Base-by-base conservation (phyloP, 2,329 filamentous ascomycete species). In the Purpureocillium takamizusanense region DNA sequence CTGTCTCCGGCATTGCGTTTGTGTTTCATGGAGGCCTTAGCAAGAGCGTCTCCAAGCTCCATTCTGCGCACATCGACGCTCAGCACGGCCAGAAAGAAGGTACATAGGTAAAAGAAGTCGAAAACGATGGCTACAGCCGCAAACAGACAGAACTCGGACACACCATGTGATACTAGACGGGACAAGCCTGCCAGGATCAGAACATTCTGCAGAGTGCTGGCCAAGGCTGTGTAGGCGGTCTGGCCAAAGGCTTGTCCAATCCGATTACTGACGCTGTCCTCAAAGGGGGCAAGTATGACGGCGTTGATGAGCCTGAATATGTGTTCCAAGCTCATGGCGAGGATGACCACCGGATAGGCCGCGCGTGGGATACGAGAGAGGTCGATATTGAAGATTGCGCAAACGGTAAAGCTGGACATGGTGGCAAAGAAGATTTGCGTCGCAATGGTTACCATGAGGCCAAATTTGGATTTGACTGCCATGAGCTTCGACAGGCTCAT, bases 241-340 rank as follows among this genome's bases (percentile, higher is more conserved):
- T 85, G 71, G 10, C 83, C 84, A 45, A 89, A 76, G 2, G 84
- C 85, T 44, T 83, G 73, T 1, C 82, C 80, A 31, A 90, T 82
- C 35, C 85, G 74, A 40, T 70, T 72, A 39, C 79, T 78, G 4
- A 82, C 83, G 42, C 70, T 76, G 55, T 82, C 74, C 46, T 85
- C 78, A 0, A 80, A 67, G 0, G 82, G 79, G 1, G 82, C 86
- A 39, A 80, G 67, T 27, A 89, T 78, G 30, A 89, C 81, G 7
- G 81, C 78, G 51, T 88, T 87, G 56, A 89, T 86, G 28, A 89
- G 65, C 14, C 83, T 72, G 51, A 88, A 83, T 45, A 86, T 83
- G 49, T 89, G 88, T 51, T 88, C 84, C 25, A 89, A 63, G 36
- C 85, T 86, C 62, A 87, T 81, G 30, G 80, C 74, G 30, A 88